Percentiles rank a stretch among this genome's conserved stretches.
Conservation (phyloP, 73 alveolate genomes). For the Diophrys appendiculata region DNA sequence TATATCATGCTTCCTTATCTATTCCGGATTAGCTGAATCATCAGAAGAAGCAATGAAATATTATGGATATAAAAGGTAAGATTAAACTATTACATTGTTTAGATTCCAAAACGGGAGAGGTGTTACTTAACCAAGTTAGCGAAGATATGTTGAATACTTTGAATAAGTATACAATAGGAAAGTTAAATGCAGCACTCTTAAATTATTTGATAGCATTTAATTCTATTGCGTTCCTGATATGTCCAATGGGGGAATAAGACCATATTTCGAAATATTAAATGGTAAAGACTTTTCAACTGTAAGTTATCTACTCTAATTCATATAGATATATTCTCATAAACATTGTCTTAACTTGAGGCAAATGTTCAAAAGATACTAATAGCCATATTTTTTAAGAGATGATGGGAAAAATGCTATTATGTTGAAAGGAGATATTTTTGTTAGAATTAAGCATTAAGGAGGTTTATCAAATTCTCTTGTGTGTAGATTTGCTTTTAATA, state of each 20-base stretch:
- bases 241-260: not conserved
- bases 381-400: not conserved
- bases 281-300: too few species aligned
- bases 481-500: slow-evolving; percentile 9
- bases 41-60: slow-evolving; percentile 68
- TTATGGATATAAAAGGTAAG: slow-evolving; percentile 70
- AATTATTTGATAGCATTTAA: not conserved
- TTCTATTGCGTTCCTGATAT: slow-evolving; percentile 8
- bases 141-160: slow-evolving; percentile 20
- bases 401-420: not conserved
- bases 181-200: not conserved
- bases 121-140: slow-evolving; percentile 14
- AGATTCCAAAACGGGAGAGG: slow-evolving; percentile 19
- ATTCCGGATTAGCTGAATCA: slow-evolving; percentile 26
- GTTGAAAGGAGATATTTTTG: slow-evolving; percentile 19
- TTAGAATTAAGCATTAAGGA: slow-evolving; percentile 14
- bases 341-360: not conserved
- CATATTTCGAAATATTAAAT: slow-evolving; percentile 7
- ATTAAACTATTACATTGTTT: not conserved
- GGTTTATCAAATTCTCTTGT: not conserved
- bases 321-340: not conserved
- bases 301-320: not conserved
- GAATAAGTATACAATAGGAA: not conserved
- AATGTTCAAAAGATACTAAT: not conserved
- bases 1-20: slow-evolving; percentile 70